Percentiles rank a stretch among this genome's conserved stretches.
These are phyloP conservation scores for Kwoniella shandongensis DNA, from an alignment of 768 basidiomycete genomes.

Conservation along the genomic window DNA sequence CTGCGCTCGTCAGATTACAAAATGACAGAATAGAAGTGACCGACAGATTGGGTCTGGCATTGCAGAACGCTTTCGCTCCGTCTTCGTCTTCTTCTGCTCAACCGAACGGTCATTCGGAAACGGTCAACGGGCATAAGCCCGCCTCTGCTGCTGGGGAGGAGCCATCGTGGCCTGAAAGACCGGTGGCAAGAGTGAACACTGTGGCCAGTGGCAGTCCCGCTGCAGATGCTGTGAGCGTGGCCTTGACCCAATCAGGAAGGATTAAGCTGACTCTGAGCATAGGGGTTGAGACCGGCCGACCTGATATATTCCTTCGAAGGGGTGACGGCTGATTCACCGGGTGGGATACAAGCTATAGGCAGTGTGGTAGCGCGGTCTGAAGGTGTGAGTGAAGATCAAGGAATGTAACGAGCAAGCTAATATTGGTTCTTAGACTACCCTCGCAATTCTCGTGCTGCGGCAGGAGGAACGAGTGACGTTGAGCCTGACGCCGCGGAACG, in stretches of 20 bases:
- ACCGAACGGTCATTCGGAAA: slow-evolving; percentile 13
- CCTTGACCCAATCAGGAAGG: background rate
- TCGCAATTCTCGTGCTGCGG: slow-evolving; percentile 28
- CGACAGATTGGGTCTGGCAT: slow-evolving; percentile 65
- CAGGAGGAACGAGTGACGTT: slow-evolving; percentile 54
- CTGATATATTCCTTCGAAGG: slow-evolving; percentile 51
- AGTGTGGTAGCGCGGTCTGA: slow-evolving; percentile 74
- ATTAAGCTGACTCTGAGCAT: no score
- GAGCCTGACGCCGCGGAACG: slow-evolving; percentile 66
- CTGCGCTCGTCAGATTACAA: slow-evolving; percentile 72
- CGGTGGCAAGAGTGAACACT: slow-evolving; percentile 76
- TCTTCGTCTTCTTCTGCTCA: slow-evolving; percentile 49
- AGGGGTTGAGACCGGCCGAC: slow-evolving; percentile 31
- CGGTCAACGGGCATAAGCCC: slow-evolving; percentile 40
- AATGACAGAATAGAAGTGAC: slow-evolving; percentile 73
- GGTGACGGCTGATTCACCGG: slow-evolving; percentile 69
- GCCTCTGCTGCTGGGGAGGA: no score
- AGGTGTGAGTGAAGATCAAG: slow-evolving; percentile 64
- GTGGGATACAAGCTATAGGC: slow-evolving; percentile 67
- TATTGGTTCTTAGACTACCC: slow-evolving; percentile 12
- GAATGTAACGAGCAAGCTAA: background rate
- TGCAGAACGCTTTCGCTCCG: slow-evolving; percentile 66
- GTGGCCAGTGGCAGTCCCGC: slow-evolving; percentile 82
- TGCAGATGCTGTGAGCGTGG: slow-evolving; percentile 66
- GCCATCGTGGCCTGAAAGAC: slow-evolving; percentile 15